Base-by-base conservation (phyloP, 1,139 yeast species). In the Cylindricascospora bacillispora region DNA sequence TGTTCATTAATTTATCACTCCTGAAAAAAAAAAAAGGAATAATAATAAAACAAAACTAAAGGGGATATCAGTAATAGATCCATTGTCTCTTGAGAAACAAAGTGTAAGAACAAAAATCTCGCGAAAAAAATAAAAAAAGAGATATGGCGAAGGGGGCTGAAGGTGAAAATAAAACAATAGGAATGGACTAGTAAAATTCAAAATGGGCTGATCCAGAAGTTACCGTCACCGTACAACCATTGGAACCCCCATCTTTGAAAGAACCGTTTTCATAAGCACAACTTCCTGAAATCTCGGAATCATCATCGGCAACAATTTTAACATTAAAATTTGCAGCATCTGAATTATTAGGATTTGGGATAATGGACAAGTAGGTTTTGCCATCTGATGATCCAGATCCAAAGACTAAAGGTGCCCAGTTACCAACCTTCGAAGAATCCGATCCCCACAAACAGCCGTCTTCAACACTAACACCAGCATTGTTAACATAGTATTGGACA, bases 341-440 rank as follows among this genome's bases (percentile, higher is more conserved):
- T 27, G 57, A 48, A 67, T 82, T 83, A 72, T 85, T 85, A 52
- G 95, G 95, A 66, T 86, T 86, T 59, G 97, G 95, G 60, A 85
- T 82, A 60, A 89, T 66, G 6, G 95, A 82, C 50, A 89, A 64
- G 70, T 83, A 89, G 35, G 94, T 67, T 42, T 71, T 63, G 44
- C 94, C 94, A 46, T 62, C 61, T 40, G 79, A 65, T 60, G 67
- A 65, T 52, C 98, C 97, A 36, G 97, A 81, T 57, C 98, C 98
- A 47, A 89, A 70, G 61, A 78, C 82, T 47, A 89, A 67, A 47
- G 98, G 98, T 43, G 98, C 94, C 94, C 95, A 89, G 79, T 89
- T 89, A 61, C 98, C 98, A 41, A 79, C 63, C 47, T 79, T 82
- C 25, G 83, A 66, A 40, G 83, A 82, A 7, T 67, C 49, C 27